Percentiles rank a stretch among this genome's conserved stretches.
phyloP scores from a whole-genome alignment of 805 yeast species.

The Monosporozyma aerobia region DNA sequence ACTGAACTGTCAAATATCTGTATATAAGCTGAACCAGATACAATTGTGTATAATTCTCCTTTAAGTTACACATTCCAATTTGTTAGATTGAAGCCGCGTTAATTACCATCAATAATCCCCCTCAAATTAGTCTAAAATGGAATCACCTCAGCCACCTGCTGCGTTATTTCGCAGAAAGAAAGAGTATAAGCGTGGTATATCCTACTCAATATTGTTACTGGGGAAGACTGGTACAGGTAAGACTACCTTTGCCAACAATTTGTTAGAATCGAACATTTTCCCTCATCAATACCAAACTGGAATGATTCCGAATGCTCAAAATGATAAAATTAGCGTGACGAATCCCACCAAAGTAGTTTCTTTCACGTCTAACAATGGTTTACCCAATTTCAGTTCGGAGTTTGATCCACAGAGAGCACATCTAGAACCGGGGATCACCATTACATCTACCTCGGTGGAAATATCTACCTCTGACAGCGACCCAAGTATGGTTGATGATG shows the following conservation, averaged over 20 bases:
- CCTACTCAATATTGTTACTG: conserved; percentile 62
- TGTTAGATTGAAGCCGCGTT: neutral
- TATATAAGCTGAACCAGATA: neutral
- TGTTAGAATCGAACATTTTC: conserved; percentile 52
- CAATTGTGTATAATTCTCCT: neutral
- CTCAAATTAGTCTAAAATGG: neutral
- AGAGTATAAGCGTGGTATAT: conserved; percentile 64
- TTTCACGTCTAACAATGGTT: conserved; percentile 52
- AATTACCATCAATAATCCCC: neutral
- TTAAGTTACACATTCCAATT: neutral
- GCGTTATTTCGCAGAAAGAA: conserved; percentile 41
- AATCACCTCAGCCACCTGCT: conserved; percentile 13
- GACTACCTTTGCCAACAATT: conserved; percentile 62
- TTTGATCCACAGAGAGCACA: conserved; percentile 54
- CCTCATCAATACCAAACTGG: conserved; percentile 44
- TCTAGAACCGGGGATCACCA: conserved; percentile 67
- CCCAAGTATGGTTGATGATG: conserved; percentile 12
- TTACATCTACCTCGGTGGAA: conserved; percentile 38
- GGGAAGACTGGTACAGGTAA: conserved; percentile 75
- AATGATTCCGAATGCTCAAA: conserved; percentile 6
- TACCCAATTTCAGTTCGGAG: conserved; percentile 46
- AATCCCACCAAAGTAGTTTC: conserved; percentile 36
- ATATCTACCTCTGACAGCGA: conserved; percentile 15
- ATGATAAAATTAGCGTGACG: conserved; percentile 15
- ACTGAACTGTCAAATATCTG: neutral